A percentile compares a stretch with the other conserved stretches of the same genome.
These are phyloP conservation scores for Candida oleophila DNA, from an alignment of 805 yeast genomes.

Conservation along the genomic window DNA sequence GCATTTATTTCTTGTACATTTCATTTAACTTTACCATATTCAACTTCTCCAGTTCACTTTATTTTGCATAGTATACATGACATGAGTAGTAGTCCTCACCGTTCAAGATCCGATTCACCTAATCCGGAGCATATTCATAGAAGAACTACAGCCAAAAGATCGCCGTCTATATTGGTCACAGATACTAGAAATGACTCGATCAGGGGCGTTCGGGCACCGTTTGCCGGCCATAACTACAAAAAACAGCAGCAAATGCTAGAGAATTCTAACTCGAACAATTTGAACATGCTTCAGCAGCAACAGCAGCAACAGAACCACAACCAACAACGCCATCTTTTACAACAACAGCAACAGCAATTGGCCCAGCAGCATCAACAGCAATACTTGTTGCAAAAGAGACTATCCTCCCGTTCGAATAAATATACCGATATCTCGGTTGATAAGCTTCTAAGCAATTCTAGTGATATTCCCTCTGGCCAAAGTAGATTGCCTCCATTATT, in stretches of 20 bases:
- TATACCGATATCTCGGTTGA: constrained; percentile 82
- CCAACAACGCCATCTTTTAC: background rate
- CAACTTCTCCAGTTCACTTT: background rate
- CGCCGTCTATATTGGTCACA: constrained; percentile 92
- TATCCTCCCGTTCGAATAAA: constrained; percentile 35
- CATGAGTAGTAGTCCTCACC: background rate
- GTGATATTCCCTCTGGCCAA: constrained; percentile 87
- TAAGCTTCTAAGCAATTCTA: constrained; percentile 68
- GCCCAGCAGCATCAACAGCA: constrained; percentile 9
- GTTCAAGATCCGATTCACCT: constrained; percentile 5
- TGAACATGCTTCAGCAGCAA: constrained; percentile 3
- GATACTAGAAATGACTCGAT: constrained; percentile 65
- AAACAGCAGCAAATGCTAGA: constrained; percentile 34
- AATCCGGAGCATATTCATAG: constrained; percentile 1
- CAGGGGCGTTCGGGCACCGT: constrained; percentile 66
- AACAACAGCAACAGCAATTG: constrained; percentile 29
- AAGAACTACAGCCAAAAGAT: constrained; percentile 73
- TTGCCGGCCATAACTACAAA: constrained; percentile 61
- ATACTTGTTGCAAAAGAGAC: constrained; percentile 23
- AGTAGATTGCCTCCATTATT: constrained; percentile 39
- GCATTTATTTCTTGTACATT: no score
- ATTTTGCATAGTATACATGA: background rate
- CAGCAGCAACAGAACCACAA: constrained; percentile 8
- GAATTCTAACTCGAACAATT: constrained; percentile 15
- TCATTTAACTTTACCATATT: no score